phyloP scores from a whole-genome alignment of 371 early-diverging fungal species.

The Sporodiniella umbellata region DNA sequence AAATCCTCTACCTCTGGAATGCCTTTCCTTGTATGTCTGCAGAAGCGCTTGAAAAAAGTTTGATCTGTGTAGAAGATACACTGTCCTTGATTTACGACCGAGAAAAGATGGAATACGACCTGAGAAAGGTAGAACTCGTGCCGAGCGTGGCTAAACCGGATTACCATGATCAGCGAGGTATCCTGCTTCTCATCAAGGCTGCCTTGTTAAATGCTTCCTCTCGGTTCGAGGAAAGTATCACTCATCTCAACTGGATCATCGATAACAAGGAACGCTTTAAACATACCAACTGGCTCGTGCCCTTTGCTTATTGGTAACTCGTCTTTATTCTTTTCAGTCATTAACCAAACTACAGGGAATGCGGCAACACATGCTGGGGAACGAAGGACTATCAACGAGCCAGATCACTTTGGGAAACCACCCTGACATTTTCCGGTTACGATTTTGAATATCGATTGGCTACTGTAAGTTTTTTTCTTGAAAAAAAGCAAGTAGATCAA shows the following conservation, averaged over 20 bases:
- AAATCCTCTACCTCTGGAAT: constrained; percentile 59
- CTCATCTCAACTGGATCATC: constrained; percentile 57
- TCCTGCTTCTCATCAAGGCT: constrained; percentile 37
- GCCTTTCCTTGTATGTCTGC: constrained; percentile 53
- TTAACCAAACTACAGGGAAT: constrained; percentile 33
- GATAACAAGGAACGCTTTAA: constrained; percentile 50
- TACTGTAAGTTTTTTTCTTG: constrained; percentile 24
- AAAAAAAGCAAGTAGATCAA: neutral
- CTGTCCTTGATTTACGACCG: constrained; percentile 41
- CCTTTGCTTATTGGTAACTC: constrained; percentile 60
- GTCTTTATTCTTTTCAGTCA: neutral
- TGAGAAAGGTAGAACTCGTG: constrained; percentile 40
- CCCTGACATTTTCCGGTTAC: constrained; percentile 41
- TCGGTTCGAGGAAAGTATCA: constrained; percentile 34
- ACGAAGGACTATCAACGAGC: constrained; percentile 45
- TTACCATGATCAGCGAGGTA: constrained; percentile 47
- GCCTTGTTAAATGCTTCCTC: constrained; percentile 34
- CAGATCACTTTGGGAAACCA: constrained; percentile 50
- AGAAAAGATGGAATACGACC: constrained; percentile 47
- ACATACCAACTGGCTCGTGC: constrained; percentile 56
- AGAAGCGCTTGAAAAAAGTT: constrained; percentile 28
- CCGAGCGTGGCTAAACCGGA: constrained; percentile 39
- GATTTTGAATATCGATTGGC: constrained; percentile 57
- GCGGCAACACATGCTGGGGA: constrained; percentile 55
- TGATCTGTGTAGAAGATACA: constrained; percentile 40